Percentiles rank a stretch among this genome's conserved stretches.
Evolutionary conservation across 1,284 basidiomycete species (phyloP).

Genomic region (Pyrrhoderma noxium): DNA sequence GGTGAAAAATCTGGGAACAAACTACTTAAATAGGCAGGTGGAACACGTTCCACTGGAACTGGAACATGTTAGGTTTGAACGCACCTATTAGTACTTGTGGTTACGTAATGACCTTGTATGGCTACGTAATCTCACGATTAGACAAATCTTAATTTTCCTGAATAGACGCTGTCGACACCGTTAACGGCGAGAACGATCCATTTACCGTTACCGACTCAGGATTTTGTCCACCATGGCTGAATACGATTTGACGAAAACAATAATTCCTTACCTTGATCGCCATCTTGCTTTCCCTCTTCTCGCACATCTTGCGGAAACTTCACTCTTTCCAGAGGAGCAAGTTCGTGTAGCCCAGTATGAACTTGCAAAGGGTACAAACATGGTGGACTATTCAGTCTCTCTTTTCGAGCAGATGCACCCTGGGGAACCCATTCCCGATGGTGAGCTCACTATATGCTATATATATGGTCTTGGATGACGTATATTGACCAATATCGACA

Average conservation of each 20-base stretch:
- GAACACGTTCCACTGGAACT: too few relatives aligned
- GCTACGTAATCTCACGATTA: too few relatives aligned
- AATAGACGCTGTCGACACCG: background rate
- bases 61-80: too few relatives aligned
- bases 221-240: slow-evolving; percentile 57
- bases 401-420: slow-evolving; percentile 76
- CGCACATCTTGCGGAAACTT: slow-evolving; percentile 72
- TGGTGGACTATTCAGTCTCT: slow-evolving; percentile 85
- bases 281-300: slow-evolving; percentile 92
- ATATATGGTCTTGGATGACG: background rate
- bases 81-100: too few relatives aligned
- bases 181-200: slow-evolving; percentile 1
- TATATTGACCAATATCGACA: slow-evolving; percentile 25
- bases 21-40: too few relatives aligned
- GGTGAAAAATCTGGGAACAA: too few relatives aligned
- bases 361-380: slow-evolving; percentile 92
- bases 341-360: slow-evolving; percentile 90
- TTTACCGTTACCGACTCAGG: too few relatives aligned
- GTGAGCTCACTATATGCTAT: slow-evolving; percentile 34
- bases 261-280: slow-evolving; percentile 90
- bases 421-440: slow-evolving; percentile 57
- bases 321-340: slow-evolving; percentile 68
- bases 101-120: too few relatives aligned
- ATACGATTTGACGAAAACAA: slow-evolving; percentile 84
- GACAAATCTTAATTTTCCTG: slow-evolving; percentile 6